Evolutionary conservation across 2,329 filamentous ascomycete species (phyloP).

Genomic region (Botrytis byssoidea): DNA sequence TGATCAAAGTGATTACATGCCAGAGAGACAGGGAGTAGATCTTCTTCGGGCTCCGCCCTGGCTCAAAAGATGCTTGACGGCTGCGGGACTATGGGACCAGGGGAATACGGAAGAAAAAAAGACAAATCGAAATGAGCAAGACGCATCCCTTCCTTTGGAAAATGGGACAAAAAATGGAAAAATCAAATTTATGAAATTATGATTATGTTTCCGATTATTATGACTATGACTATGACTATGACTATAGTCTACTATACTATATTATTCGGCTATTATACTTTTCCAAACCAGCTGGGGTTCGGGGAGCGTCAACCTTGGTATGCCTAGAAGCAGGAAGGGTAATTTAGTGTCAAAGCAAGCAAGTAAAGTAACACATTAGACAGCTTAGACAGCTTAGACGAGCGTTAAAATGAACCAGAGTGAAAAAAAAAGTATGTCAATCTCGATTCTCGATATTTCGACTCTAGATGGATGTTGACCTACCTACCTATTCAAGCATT

Average conservation of each 20-base stretch:
- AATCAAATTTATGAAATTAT: conserved; percentile 20
- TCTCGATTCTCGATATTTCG: not conserved
- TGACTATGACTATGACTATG: too few relatives aligned
- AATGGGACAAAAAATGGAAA: conserved; percentile 9
- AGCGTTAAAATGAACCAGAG: conserved; percentile 9
- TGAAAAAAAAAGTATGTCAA: not conserved
- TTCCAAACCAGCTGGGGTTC: conserved; percentile 10
- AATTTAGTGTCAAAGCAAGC: conserved; percentile 18
- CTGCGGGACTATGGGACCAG: conserved; percentile 33
- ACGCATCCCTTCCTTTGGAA: conserved; percentile 15
- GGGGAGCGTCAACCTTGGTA: conserved; percentile 17
- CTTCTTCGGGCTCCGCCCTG: conserved; percentile 29
- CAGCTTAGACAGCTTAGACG: conserved; percentile 7
- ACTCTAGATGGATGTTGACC: not conserved
- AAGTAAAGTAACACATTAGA: conserved; percentile 1
- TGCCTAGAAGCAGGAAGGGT: not conserved
- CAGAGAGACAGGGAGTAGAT: conserved; percentile 32
- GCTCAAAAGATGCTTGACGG: conserved; percentile 25
- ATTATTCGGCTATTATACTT: conserved; percentile 5
- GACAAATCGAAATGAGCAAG: conserved; percentile 36
- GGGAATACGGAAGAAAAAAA: conserved; percentile 35
- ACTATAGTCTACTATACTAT: too few relatives aligned
- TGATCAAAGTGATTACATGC: conserved; percentile 33
- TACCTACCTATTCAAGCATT: not conserved
- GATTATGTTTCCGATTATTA: conserved; percentile 9